Evolutionary conservation across 306 rosid species (phyloP), one percentile per base, ranked within the genome.

Genomic region (Vigna radiata): DNA sequence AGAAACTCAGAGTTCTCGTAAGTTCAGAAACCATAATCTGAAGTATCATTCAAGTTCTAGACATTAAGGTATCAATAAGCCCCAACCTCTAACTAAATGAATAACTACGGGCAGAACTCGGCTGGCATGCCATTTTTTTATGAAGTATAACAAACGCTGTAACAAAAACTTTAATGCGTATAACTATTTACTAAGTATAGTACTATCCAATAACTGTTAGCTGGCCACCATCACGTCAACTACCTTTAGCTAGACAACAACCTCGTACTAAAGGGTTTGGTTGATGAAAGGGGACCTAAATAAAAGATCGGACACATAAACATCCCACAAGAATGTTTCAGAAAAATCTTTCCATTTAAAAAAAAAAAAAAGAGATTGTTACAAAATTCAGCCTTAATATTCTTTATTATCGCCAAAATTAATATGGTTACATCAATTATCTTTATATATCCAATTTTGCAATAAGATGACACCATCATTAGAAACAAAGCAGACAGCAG

Each of bases 21-120:
- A 13, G 17, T 21, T 13, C 64, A 65, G 71, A 75, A 80, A 58
- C 61, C 60, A 77, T 66, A 55, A 25, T 21, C 36, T 27, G 58
- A 71, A 80, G 68, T 66, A 76, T 56, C 52, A 56, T 29, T 63
- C 55, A 39, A 58, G 18, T 31, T 70, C 49, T 53, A 55, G 61
- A 54, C 15, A 54, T 55, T 18, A 69, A 69, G 60, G 48, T 79
- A 29, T 37, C 60, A 33, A 79, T 39, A 79, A 79, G 70, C 36
- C 31, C 25, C 21, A 53, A 48, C 48, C 49, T 48, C 27, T 3
- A 53, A 21, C 43, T 60, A 52, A 33, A 48, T 15, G 73, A 25
- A 64, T 25, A 55, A 72, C 27, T 59, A 46, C 21, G 41, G n/a
- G 27, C 27, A 58, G 11, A 67, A 66, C 23, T 77, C 50, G 9